Base-by-base conservation (phyloP, 192 early-diverging fungal species). In the Mortierella antarctica region DNA sequence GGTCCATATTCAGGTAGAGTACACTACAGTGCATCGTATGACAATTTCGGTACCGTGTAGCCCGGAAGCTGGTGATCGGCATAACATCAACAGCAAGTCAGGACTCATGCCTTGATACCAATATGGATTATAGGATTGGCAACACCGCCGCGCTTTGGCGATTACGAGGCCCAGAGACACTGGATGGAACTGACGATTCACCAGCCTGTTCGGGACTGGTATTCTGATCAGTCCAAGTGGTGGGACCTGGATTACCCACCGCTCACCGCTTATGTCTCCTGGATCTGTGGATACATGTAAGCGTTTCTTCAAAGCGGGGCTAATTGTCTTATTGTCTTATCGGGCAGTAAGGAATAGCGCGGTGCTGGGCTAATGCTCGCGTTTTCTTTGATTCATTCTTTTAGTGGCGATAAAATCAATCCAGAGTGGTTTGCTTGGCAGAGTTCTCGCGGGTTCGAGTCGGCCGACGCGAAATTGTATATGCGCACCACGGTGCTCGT, bases 231-330 rank as follows among this genome's bases (percentile, higher is more conserved):
- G 62, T 86, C 95, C 31, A 67, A 91, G 56, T 97, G 96, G 88
- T 99, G 96, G 94, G 96, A 96, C 2, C 87, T 99, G 55, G 98
- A 99, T 85, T 99, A 99, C 81, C 96, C 98, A 53, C 96, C 96
- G 0, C 83, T 99, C 54, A 97, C 98, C 6, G 98, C 98, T 14
- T 98, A 94, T 82, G 92, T 96, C 69, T 94, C 92, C 74, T 96
- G 91, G 93, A 45, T 96, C 18, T 92, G 96, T 82, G 96, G 95
- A 6, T 74, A 60, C 39, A 85, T 96, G 92, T 95, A 87, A 83
- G 86, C 10, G n/a, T n/a, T n/a, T 46, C 0, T 31, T 31, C 31
- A 31, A 31, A 31, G 31, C 31, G 3, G 31, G 31, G 31, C 3
- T 31, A 1, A 31, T 31, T 31, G 31, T 2, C 1, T n/a, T n/a